Evolutionary conservation across 2,329 filamentous ascomycete species (phyloP).

Genomic region (Xylaria sp.): DNA sequence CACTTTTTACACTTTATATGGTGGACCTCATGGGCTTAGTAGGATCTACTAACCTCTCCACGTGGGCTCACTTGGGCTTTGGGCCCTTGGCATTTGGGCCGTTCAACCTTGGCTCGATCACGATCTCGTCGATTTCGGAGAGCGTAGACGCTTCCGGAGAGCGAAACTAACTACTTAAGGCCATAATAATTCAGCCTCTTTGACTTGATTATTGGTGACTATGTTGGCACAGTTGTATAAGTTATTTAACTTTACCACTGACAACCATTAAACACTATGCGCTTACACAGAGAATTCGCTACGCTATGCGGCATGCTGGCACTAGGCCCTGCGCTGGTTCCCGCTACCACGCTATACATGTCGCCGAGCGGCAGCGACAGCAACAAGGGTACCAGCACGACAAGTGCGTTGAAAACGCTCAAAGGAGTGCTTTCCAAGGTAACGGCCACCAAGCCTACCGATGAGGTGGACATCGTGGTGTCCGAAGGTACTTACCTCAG

Average conservation of each 20-base stretch:
- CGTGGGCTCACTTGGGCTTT: not conserved
- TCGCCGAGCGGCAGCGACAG: constrained; percentile 37
- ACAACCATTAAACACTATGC: constrained; percentile 18
- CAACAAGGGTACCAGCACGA: constrained; percentile 28
- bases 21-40: not conserved
- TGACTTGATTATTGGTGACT: not conserved
- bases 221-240: not conserved
- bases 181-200: not conserved
- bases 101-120: not conserved
- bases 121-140: constrained; percentile 6
- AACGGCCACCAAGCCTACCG: constrained; percentile 17
- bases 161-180: not conserved
- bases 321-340: constrained; percentile 20
- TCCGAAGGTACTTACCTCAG: constrained; percentile 28
- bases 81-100: constrained; percentile 11
- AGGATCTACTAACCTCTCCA: not conserved
- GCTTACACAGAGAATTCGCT: constrained; percentile 14
- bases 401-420: constrained; percentile 28
- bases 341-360: constrained; percentile 34
- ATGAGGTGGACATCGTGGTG: constrained; percentile 34
- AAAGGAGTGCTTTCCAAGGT: constrained; percentile 33
- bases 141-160: constrained; percentile 3
- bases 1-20: not conserved
- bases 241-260: not conserved
- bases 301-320: constrained; percentile 18